phyloP scores from a whole-genome alignment of 1,284 basidiomycete genomes.

The Cutaneotrichosporon cutaneum region DNA sequence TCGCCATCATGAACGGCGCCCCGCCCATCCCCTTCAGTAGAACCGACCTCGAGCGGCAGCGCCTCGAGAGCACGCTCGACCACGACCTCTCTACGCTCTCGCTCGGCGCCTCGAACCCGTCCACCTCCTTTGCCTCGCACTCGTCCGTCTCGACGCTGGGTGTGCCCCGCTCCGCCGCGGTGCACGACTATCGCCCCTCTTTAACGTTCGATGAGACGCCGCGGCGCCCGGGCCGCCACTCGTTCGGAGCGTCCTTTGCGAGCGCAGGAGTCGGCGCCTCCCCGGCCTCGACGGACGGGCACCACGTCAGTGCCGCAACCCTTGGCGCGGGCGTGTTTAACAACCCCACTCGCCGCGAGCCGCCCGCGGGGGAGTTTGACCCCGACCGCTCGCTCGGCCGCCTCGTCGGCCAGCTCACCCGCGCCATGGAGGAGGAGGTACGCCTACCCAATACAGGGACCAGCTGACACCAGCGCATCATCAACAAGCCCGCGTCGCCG shows the following conservation, averaged over 20 bases:
- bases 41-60: constrained; percentile 45
- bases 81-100: constrained; percentile 47
- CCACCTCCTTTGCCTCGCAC: constrained; percentile 22
- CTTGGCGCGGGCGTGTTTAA: constrained; percentile 72
- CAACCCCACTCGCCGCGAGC: constrained; percentile 44
- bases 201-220: constrained; percentile 17
- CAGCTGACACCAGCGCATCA: constrained; percentile 20
- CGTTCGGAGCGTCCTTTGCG: constrained; percentile 11
- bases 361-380: constrained; percentile 76
- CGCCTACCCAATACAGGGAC: constrained; percentile 16
- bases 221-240: constrained; percentile 8
- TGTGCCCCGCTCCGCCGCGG: constrained; percentile 24
- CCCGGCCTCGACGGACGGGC: constrained; percentile 72
- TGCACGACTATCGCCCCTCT: constrained; percentile 10
- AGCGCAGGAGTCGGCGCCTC: constrained; percentile 34
- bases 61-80: constrained; percentile 50
- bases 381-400: constrained; percentile 75
- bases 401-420: constrained; percentile 48
- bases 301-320: constrained; percentile 81
- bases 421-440: constrained; percentile 42
- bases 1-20: constrained; percentile 30
- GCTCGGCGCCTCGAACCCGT: constrained; percentile 24
- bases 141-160: constrained; percentile 27
- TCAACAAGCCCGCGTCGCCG: constrained; percentile 22
- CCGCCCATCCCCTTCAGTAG: constrained; percentile 43